Base-by-base conservation (phyloP, 140 eudicot genomes). In the Anethum foeniculum region DNA sequence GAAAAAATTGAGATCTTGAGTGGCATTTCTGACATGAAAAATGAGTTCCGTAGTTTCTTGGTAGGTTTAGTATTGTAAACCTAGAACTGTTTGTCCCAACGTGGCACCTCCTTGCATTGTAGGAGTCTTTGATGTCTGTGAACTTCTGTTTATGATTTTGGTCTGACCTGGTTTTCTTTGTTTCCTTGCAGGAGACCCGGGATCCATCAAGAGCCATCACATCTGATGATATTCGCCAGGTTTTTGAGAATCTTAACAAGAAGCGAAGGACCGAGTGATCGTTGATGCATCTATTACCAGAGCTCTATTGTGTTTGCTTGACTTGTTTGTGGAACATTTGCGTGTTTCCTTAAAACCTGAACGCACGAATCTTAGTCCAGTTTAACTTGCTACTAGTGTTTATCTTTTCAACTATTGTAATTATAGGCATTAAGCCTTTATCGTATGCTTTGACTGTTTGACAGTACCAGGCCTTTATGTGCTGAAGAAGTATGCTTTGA, bases 21-120 rank as follows among this genome's bases (percentile, higher is more conserved):
- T n/a, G 98, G 97, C 83, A 88, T 96, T 79, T 91, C 94, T 72
- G 99, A 93, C 80, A 89, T 96, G 96, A 96, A 96, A 86, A 87
- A 88, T 43, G 99, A 91, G 83, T 71, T 96, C 44, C 88, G 81
- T n/a, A 64, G 90, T 13, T 91, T 91, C 78, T 82, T 93, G 92
- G 99, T 93, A 88, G 19, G 86, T 79, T 85, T 41, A 51, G 28
- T 46, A 48, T 58, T 73, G 14, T 7, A 67, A 28, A 67, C 74
- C n/a, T 67, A 32, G 10, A 67, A 28, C 19, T 67, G 74, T 28
- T 65, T 65, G 41, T 65, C 41, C 38, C 2, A 3, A 1, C 0
- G 0, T 12, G 8, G 38, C 39, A 65, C 73, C 21, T 30, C 21
- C 38, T 65, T 64, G 3, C 23, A 23, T 21, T 38, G 49, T 47